Percentiles rank a stretch among this genome's conserved stretches.
Evolutionary conservation across 2,329 filamentous ascomycete species (phyloP).

Genomic region (Aspergillus piperis): DNA sequence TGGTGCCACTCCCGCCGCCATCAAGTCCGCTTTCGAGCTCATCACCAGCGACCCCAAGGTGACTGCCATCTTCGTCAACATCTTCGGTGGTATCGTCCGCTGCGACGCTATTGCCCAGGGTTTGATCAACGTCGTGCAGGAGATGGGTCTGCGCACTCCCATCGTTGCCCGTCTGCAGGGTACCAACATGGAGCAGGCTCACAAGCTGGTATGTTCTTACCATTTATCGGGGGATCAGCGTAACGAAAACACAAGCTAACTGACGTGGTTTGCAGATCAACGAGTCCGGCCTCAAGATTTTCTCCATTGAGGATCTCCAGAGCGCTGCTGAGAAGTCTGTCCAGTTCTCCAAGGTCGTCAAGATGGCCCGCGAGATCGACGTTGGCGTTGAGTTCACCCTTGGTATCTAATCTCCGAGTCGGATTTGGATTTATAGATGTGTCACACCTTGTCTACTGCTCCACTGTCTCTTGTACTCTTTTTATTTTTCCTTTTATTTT

Average conservation of each 20-base stretch:
- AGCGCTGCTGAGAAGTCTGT: conserved; percentile 96
- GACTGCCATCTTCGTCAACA: conserved; percentile 99
- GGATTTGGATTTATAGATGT: conserved; percentile 11
- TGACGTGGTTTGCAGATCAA: conserved; percentile 63
- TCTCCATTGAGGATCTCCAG: conserved; percentile 98
- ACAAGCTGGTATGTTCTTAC: conserved; percentile 65
- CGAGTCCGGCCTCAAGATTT: conserved; percentile 98
- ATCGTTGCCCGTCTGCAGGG: conserved; percentile 97
- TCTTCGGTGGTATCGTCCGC: conserved; percentile 97
- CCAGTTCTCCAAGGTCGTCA: conserved; percentile 98
- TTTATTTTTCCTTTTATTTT: background rate
- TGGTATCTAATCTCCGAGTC: conserved; percentile 69
- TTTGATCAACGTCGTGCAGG: conserved; percentile 90
- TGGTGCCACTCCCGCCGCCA: conserved; percentile 93
- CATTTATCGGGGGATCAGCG: no score
- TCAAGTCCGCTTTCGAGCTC: conserved; percentile 96
- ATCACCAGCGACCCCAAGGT: conserved; percentile 99
- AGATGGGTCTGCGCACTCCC: conserved; percentile 92
- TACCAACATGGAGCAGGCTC: conserved; percentile 95
- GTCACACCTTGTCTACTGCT: conserved; percentile 10
- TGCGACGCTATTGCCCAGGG: conserved; percentile 97
- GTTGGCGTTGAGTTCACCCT: conserved; percentile 94
- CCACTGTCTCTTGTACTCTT: conserved; percentile 11
- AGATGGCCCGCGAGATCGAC: conserved; percentile 96
- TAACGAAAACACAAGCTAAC: background rate